phyloP scores from a whole-genome alignment of 192 early-diverging fungal genomes.

The Helicostylum pulchrum region DNA sequence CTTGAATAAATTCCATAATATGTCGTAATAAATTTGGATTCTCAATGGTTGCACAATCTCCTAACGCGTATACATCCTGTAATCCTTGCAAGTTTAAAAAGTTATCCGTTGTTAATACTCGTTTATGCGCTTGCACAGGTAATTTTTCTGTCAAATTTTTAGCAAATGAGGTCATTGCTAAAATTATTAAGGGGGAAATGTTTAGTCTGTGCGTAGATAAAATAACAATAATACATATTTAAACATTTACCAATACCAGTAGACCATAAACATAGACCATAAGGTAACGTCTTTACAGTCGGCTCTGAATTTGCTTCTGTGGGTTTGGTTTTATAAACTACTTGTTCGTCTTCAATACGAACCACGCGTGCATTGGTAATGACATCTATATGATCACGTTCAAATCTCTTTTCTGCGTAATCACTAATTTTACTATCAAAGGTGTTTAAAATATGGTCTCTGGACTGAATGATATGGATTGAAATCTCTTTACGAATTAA shows the following conservation, averaged over 20 bases:
- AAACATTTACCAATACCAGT: slow-evolving; percentile 47
- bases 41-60: slow-evolving; percentile 73
- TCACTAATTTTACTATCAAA: slow-evolving; percentile 63
- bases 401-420: slow-evolving; percentile 64
- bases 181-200: neutral
- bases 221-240: neutral
- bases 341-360: slow-evolving; percentile 49
- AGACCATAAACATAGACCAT: slow-evolving; percentile 55
- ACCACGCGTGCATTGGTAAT: slow-evolving; percentile 66
- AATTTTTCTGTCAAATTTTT: slow-evolving; percentile 47
- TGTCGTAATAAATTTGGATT: slow-evolving; percentile 54
- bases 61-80: slow-evolving; percentile 62
- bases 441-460: slow-evolving; percentile 72
- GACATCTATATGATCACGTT: slow-evolving; percentile 60
- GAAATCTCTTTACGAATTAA: slow-evolving; percentile 50
- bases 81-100: slow-evolving; percentile 56
- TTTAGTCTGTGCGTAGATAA: slow-evolving; percentile 16
- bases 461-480: slow-evolving; percentile 64
- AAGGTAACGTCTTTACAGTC: slow-evolving; percentile 28
- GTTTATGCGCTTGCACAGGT: slow-evolving; percentile 50
- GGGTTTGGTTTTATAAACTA: slow-evolving; percentile 53
- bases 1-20: slow-evolving; percentile 44
- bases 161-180: slow-evolving; percentile 56
- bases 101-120: slow-evolving; percentile 59
- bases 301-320: slow-evolving; percentile 25